Evolutionary conservation across 176 grass and related monocot species (phyloP).

Genomic region (Carex pumila): DNA sequence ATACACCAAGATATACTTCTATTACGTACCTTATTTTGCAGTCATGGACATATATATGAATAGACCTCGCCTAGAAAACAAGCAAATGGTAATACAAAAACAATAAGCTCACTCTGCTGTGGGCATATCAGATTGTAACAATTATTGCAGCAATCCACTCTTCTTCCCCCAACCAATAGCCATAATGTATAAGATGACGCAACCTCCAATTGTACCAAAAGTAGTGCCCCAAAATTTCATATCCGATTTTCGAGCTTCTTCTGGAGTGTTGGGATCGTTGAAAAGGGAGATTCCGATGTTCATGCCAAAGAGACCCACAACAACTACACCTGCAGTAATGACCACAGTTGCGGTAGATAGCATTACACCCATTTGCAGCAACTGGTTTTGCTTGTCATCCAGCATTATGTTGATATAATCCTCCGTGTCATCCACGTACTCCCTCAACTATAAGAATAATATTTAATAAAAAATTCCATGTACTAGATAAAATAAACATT

Average conservation of each 20-base stretch:
- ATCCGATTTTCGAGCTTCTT: constrained; percentile 35
- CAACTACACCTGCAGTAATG: constrained; percentile 55
- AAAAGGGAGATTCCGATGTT: constrained; percentile 58
- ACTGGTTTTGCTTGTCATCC: constrained; percentile 77
- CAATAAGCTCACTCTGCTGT: background rate
- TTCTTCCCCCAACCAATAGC: constrained; percentile 65
- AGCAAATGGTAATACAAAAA: background rate
- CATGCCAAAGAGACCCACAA: constrained; percentile 73
- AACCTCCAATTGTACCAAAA: constrained; percentile 50
- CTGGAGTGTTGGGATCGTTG: constrained; percentile 26
- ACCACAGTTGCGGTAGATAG: constrained; percentile 65
- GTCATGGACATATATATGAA: background rate
- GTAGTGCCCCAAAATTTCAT: constrained; percentile 71
- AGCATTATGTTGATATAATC: constrained; percentile 91
- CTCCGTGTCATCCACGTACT: constrained; percentile 74
- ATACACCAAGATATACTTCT: background rate
- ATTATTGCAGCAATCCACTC: constrained; percentile 63
- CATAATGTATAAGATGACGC: constrained; percentile 52
- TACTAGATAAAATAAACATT: background rate
- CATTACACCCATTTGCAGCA: constrained; percentile 82
- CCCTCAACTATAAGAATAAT: constrained; percentile 41
- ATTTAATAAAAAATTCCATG: background rate
- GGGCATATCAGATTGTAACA: too few relatives aligned
- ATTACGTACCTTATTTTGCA: background rate
- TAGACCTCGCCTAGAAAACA: background rate